These are phyloP conservation scores for Helianthus annuus DNA, from an alignment of 129 eudicot species.

Conservation along the genomic window DNA sequence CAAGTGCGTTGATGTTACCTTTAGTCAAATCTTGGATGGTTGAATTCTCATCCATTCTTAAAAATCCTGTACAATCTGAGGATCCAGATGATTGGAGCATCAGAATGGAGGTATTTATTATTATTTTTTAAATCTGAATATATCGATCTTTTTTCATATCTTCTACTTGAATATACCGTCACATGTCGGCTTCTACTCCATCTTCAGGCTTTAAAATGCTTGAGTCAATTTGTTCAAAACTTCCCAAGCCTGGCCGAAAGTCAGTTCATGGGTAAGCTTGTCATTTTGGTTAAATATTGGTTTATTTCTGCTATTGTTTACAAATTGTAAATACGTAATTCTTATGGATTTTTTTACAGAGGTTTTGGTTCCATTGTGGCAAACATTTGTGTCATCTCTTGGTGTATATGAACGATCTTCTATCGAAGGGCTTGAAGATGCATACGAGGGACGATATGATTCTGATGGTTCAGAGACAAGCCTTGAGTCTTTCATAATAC, in stretches of 20 bases:
- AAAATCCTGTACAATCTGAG: conserved; percentile 76
- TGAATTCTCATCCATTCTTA: conserved; percentile 69
- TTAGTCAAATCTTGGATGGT: conserved; percentile 85
- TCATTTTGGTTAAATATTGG: not conserved
- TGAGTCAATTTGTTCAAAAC: conserved; percentile 84
- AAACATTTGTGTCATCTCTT: conserved; percentile 84
- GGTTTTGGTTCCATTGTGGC: conserved; percentile 87
- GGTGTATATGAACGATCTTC: conserved; percentile 75
- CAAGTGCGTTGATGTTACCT: conserved; percentile 66
- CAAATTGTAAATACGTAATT: not conserved
- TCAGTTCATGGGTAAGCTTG: conserved; percentile 62
- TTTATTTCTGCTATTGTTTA: conserved; percentile 7
- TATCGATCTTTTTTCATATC: conserved; percentile 20
- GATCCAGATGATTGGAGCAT: conserved; percentile 99
- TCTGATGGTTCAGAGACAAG: conserved; percentile 98
- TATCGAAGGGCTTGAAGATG: conserved; percentile 79
- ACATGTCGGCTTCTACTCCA: conserved; percentile 16
- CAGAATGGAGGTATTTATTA: conserved; percentile 74
- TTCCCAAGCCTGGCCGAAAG: conserved; percentile 70
- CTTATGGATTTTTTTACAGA: conserved; percentile 45
- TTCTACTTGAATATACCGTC: conserved; percentile 18
- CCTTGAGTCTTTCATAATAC: conserved; percentile 86
- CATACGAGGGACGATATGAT: conserved; percentile 95
- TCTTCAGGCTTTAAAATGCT: conserved; percentile 86
- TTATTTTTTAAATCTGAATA: conserved; percentile 15